A percentile compares a stretch with the other conserved stretches of the same genome.
Evolutionary conservation across 306 rosid species (phyloP).

Genomic region (Lupinus albus): DNA sequence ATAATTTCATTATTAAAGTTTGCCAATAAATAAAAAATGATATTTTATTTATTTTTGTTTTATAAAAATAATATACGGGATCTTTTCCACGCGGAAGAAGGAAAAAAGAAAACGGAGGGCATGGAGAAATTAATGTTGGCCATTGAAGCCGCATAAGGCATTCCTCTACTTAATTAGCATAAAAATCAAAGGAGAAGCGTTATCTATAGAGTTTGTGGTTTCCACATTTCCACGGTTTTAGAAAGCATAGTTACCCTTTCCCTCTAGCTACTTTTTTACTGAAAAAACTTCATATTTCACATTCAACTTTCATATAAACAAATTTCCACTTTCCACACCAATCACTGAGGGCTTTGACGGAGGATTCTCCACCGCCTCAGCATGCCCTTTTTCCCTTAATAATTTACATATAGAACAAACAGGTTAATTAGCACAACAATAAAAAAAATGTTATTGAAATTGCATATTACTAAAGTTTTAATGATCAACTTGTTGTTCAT

Average conservation of each 20-base stretch:
- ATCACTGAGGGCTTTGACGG: constrained; percentile 42
- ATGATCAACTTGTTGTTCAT: background rate
- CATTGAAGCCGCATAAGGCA: background rate
- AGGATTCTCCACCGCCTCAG: constrained; percentile 37
- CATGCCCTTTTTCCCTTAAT: constrained; percentile 21
- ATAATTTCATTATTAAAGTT: no score
- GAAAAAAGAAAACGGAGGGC: background rate
- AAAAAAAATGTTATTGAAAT: background rate
- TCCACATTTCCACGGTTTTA: background rate
- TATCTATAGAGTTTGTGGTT: constrained; percentile 33
- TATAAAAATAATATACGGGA: no score
- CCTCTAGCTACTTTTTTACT: constrained; percentile 33
- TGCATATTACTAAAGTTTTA: no score
- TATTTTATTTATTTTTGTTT: no score
- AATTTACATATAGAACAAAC: background rate
- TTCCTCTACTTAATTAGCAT: constrained; percentile 4
- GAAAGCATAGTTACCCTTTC: constrained; percentile 11
- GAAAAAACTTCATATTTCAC: constrained; percentile 42
- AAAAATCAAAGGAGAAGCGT: constrained; percentile 2
- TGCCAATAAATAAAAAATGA: no score
- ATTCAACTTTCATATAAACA: constrained; percentile 18
- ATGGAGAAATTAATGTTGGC: background rate
- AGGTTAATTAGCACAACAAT: background rate
- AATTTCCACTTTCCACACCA: background rate
- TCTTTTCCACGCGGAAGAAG: no score